Conservation (phyloP, 2,329 filamentous ascomycete genomes). For the Alternaria gaisen region DNA sequence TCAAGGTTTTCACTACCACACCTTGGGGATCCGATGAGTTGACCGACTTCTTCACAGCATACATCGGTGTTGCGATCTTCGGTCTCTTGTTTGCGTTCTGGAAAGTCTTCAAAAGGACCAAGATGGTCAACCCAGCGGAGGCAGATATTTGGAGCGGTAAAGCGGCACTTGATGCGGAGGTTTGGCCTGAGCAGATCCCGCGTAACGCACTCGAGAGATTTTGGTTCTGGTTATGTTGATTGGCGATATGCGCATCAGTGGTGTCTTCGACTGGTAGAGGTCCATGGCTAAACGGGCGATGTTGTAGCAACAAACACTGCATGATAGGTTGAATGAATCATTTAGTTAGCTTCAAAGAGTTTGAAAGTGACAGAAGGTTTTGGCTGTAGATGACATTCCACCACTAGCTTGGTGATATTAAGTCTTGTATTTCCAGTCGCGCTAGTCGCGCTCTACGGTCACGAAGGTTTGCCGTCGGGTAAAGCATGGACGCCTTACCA, state of each 20-base stretch:
- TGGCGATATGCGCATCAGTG: neutral
- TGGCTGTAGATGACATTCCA: neutral
- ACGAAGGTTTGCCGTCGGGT: neutral
- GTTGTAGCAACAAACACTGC: neutral
- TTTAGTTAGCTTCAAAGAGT: neutral
- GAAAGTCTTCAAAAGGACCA: slow-evolving; percentile 72
- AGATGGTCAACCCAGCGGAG: slow-evolving; percentile 53
- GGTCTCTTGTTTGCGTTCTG: slow-evolving; percentile 65
- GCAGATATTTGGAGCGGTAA: slow-evolving; percentile 59
- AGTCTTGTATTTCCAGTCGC: neutral
- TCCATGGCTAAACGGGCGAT: neutral
- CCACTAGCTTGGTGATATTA: neutral
- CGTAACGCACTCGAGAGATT: slow-evolving; percentile 57
- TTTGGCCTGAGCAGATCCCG: slow-evolving; percentile 55
- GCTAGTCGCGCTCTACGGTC: slow-evolving; percentile 2
- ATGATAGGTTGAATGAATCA: neutral
- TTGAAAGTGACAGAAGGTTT: neutral
- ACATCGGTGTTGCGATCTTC: slow-evolving; percentile 55
- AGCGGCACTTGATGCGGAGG: slow-evolving; percentile 56
- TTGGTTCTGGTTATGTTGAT: slow-evolving; percentile 59
- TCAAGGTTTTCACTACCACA: slow-evolving; percentile 63
- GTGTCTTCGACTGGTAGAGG: neutral
- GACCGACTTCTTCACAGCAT: slow-evolving; percentile 61
- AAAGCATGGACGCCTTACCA: slow-evolving; percentile 1
- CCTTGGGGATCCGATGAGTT: slow-evolving; percentile 51